A percentile compares a stretch with the other conserved stretches of the same genome.
Evolutionary conservation across 306 rosid genomes (phyloP).

Genomic region (Oxytropis ochrocephala): DNA sequence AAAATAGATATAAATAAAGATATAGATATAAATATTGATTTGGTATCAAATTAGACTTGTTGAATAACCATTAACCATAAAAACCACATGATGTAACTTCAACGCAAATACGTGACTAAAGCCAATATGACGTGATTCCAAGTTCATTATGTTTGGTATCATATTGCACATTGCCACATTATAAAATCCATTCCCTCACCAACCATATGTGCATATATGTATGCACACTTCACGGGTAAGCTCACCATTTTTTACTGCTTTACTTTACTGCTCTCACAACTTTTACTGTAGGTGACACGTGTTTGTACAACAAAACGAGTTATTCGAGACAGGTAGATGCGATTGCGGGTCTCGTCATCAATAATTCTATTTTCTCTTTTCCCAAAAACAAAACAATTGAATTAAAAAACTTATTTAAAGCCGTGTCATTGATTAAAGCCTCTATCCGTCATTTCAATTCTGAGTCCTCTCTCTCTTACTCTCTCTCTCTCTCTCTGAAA

Average conservation of each 20-base stretch:
- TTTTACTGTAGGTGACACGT: neutral
- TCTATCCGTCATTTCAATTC: slow-evolving; percentile 19
- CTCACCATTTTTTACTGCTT: neutral
- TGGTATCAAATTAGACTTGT: too few relatives aligned
- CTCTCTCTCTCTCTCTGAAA: neutral
- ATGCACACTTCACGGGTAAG: too few relatives aligned
- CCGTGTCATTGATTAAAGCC: neutral
- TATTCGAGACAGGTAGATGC: slow-evolving; percentile 8
- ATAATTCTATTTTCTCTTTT: neutral
- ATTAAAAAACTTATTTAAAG: neutral
- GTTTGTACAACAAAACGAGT: neutral
- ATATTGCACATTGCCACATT: too few relatives aligned
- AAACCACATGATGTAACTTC: too few relatives aligned
- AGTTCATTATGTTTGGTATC: too few relatives aligned
- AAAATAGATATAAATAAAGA: too few relatives aligned
- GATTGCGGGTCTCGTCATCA: slow-evolving; percentile 12
- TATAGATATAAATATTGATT: too few relatives aligned
- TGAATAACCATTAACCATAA: too few relatives aligned
- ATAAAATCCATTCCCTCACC: too few relatives aligned
- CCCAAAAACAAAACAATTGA: neutral
- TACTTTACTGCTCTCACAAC: neutral
- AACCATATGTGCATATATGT: too few relatives aligned
- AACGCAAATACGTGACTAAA: too few relatives aligned
- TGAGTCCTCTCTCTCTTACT: neutral
- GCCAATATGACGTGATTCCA: too few relatives aligned